Conservation (phyloP, 106 monocot genomes). For the Phalaenopsis equestris region DNA sequence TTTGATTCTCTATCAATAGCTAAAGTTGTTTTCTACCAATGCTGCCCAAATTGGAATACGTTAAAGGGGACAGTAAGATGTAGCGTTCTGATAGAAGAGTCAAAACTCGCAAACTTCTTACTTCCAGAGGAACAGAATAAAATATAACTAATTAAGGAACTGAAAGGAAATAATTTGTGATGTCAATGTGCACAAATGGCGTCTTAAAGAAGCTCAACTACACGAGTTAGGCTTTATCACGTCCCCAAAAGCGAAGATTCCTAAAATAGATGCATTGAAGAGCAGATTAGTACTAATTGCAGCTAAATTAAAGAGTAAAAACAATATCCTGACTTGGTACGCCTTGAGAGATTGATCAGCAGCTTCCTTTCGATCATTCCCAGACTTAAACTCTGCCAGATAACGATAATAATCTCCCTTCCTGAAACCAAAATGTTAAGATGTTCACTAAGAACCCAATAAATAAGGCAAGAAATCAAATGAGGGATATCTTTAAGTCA, state of each 20-base stretch:
- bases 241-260: not conserved
- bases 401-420: slow-evolving; percentile 48
- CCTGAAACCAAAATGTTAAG: slow-evolving; percentile 15
- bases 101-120: not conserved
- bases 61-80: not conserved
- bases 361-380: slow-evolving; percentile 28
- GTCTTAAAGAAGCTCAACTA: not conserved
- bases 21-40: not conserved
- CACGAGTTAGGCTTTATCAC: not conserved
- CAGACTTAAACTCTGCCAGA: slow-evolving; percentile 41
- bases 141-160: not conserved
- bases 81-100: no score
- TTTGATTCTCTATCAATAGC: no score
- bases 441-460: not conserved
- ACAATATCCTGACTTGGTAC: slow-evolving; percentile 18
- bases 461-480: not conserved
- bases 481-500: not conserved
- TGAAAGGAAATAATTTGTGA: not conserved
- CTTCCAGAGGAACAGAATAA: not conserved
- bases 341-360: slow-evolving; percentile 33
- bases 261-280: not conserved
- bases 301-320: not conserved
- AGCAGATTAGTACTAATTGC: not conserved
- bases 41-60: not conserved
- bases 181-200: not conserved